phyloP scores from a whole-genome alignment of 129 eudicot species.

The Deinandra increscens region DNA sequence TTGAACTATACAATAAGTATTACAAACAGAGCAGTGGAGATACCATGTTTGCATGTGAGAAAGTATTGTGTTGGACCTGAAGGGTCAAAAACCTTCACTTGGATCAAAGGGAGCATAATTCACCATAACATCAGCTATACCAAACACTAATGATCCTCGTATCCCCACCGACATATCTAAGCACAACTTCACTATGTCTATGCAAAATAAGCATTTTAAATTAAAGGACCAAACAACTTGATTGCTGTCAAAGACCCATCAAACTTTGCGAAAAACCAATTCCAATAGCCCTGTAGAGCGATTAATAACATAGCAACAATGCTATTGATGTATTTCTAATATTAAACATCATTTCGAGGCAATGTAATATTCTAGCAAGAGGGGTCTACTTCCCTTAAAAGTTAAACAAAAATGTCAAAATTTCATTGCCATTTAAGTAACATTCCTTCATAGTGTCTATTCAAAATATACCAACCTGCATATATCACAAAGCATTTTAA shows the following conservation, averaged over 20 bases:
- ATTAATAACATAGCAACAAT: neutral
- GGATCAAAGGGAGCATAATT: slow-evolving; percentile 10
- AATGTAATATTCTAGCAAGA: neutral
- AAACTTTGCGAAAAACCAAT: neutral
- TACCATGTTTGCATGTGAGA: neutral
- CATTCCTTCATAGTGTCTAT: neutral
- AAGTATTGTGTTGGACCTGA: neutral
- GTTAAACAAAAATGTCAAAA: slow-evolving; percentile 1
- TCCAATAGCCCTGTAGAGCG: neutral
- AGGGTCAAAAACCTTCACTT: neutral
- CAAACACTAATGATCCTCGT: no score
- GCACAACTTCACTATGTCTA: no score
- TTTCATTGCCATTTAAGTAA: slow-evolving; percentile 2
- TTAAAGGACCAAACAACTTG: neutral
- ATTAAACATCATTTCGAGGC: neutral
- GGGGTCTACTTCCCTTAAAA: neutral
- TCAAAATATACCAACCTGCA: slow-evolving; percentile 25
- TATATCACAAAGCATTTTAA: slow-evolving; percentile 91
- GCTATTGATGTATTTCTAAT: neutral
- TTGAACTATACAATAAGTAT: neutral
- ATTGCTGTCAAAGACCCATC: neutral
- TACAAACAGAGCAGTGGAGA: slow-evolving; percentile 8
- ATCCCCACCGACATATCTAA: no score
- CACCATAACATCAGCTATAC: no score
- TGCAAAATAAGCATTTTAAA: neutral